These are phyloP conservation scores for Mallotus japonicus DNA, from an alignment of 441 rosid genomes.

Conservation along the genomic window DNA sequence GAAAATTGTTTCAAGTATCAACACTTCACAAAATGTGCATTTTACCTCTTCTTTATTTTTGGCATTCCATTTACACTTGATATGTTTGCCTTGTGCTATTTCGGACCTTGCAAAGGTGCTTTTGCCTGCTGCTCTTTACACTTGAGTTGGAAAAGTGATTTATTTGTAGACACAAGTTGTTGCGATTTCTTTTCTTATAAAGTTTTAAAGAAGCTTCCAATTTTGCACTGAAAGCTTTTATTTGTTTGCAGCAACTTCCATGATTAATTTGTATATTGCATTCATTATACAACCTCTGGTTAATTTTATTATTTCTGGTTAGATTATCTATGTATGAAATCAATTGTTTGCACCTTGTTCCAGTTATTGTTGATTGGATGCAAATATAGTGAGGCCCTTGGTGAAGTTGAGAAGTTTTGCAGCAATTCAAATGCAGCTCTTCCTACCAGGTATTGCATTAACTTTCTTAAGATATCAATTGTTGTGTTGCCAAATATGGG, in stretches of 20 bases:
- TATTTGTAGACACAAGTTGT: background rate
- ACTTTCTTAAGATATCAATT: background rate
- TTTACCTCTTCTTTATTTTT: background rate
- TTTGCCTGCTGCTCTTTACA: background rate
- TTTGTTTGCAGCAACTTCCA: background rate
- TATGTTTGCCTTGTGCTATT: background rate
- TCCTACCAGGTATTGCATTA: conserved; percentile 53
- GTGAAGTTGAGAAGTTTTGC: conserved; percentile 53
- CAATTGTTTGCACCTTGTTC: conserved; percentile 17
- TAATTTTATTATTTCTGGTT: background rate
- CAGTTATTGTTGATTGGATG: conserved; percentile 75
- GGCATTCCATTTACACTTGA: background rate
- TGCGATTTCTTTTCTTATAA: background rate
- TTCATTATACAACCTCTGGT: background rate
- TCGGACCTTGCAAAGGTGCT: background rate
- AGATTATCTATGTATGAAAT: background rate
- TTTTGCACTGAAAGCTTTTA: background rate
- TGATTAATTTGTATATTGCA: background rate
- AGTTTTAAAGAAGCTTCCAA: background rate
- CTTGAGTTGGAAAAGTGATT: background rate
- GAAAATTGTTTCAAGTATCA: background rate
- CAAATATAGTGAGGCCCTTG: conserved; percentile 55
- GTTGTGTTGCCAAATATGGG: background rate
- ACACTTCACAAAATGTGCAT: background rate
- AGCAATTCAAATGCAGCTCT: conserved; percentile 37